Evolutionary conservation across 129 eudicot genomes (phyloP).

Genomic region (Gnaphalium uliginosum): DNA sequence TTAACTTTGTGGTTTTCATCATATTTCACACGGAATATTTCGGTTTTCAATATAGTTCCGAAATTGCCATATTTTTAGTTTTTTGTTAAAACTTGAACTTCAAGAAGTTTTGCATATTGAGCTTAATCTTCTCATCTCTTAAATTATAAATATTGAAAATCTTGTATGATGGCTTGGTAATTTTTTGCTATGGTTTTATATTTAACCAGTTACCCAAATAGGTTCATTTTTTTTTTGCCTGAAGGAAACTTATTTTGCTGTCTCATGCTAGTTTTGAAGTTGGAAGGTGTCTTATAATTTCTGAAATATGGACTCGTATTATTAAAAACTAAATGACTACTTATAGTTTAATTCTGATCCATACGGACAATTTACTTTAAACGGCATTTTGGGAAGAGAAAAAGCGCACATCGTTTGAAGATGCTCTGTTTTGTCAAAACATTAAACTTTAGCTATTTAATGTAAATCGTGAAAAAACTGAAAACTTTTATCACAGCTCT

Average conservation of each 20-base stretch:
- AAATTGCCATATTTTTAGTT: neutral
- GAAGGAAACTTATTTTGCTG: neutral
- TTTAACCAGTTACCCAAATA: neutral
- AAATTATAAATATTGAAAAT: neutral
- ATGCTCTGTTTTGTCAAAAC: neutral
- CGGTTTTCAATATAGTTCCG: neutral
- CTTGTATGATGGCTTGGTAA: neutral
- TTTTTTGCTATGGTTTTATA: neutral
- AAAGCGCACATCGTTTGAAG: neutral
- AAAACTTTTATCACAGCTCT: neutral
- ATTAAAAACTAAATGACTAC: neutral
- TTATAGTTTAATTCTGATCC: neutral
- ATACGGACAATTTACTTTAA: neutral
- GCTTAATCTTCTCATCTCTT: neutral
- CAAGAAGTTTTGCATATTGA: neutral
- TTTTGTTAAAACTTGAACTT: neutral
- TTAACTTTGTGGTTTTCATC: neutral
- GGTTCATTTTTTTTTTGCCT: neutral
- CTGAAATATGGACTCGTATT: neutral
- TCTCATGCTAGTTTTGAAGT: neutral
- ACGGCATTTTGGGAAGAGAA: neutral
- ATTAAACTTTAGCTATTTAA: neutral
- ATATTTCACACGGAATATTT: neutral
- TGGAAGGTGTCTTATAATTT: neutral
- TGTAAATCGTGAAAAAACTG: neutral